Evolutionary conservation across 306 rosid species (phyloP).

Genomic region (Hippophae gyantsensis): DNA sequence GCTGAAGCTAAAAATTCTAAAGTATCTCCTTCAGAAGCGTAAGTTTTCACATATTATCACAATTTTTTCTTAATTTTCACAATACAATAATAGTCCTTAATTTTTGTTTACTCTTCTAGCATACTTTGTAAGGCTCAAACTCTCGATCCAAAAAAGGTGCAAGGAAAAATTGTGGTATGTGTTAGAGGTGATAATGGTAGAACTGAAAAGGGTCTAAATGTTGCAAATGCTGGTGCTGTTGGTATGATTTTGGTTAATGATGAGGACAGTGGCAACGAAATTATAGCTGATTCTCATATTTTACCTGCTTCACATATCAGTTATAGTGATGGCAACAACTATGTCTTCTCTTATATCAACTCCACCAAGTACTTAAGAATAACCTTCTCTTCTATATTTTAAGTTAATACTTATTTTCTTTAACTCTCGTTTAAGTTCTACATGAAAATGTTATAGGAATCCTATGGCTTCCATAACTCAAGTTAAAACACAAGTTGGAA

Average conservation of each 20-base stretch:
- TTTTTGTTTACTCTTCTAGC: slow-evolving; percentile 17
- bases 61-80: neutral
- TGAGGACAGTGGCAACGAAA: neutral
- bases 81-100: neutral
- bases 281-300: slow-evolving; percentile 31
- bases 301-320: slow-evolving; percentile 43
- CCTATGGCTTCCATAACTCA: slow-evolving; percentile 42
- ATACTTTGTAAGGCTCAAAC: slow-evolving; percentile 19
- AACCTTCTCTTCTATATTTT: neutral
- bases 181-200: slow-evolving; percentile 23
- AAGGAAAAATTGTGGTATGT: slow-evolving; percentile 58
- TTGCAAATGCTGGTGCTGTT: slow-evolving; percentile 36
- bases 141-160: slow-evolving; percentile 44
- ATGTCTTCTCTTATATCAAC: slow-evolving; percentile 33
- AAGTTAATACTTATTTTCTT: neutral
- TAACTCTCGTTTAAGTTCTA: neutral
- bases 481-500: slow-evolving; percentile 26
- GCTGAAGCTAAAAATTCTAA: slow-evolving; percentile 17
- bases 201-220: slow-evolving; percentile 26
- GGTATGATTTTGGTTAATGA: slow-evolving; percentile 59
- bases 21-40: slow-evolving; percentile 14
- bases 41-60: slow-evolving; percentile 12
- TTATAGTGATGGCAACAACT: slow-evolving; percentile 27
- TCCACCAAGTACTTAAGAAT: slow-evolving; percentile 31
- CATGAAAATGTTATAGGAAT: slow-evolving; percentile 14